phyloP scores from a whole-genome alignment of 1,139 yeast species.

The Meyerozyma guilliermondii region DNA sequence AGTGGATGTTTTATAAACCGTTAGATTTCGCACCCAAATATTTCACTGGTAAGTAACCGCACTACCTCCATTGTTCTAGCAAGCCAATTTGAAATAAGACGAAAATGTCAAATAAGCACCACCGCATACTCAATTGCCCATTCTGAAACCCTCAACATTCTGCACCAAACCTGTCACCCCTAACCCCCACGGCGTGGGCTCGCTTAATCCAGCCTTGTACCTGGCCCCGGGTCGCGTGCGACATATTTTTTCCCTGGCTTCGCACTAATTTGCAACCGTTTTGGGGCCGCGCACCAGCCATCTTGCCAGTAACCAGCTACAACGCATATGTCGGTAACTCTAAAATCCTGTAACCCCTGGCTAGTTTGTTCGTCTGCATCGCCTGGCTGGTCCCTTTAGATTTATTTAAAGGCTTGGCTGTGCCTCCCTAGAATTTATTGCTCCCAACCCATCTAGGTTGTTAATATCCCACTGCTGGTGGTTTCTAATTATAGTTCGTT shows the following conservation, averaged over 20 bases:
- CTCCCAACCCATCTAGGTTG: neutral
- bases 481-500: neutral
- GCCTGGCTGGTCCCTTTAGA: neutral
- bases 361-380: neutral
- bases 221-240: neutral
- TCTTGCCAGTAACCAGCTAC: neutral
- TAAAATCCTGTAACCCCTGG: neutral
- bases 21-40: too few species aligned
- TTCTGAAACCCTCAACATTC: neutral
- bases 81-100: too few species aligned
- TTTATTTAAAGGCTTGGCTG: neutral
- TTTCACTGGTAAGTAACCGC: too few species aligned
- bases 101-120: too few species aligned
- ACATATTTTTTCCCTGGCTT: neutral
- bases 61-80: too few species aligned
- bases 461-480: neutral
- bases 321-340: neutral
- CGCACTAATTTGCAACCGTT: neutral
- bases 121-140: too few species aligned
- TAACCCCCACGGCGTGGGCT: neutral
- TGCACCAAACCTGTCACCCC: neutral
- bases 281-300: slow-evolving; percentile 1
- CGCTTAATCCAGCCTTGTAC: neutral
- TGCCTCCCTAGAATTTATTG: neutral
- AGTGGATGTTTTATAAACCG: too few species aligned